Evolutionary conservation across 2,329 filamentous ascomycete genomes (phyloP).

Genomic region (Sporothrix phasma): DNA sequence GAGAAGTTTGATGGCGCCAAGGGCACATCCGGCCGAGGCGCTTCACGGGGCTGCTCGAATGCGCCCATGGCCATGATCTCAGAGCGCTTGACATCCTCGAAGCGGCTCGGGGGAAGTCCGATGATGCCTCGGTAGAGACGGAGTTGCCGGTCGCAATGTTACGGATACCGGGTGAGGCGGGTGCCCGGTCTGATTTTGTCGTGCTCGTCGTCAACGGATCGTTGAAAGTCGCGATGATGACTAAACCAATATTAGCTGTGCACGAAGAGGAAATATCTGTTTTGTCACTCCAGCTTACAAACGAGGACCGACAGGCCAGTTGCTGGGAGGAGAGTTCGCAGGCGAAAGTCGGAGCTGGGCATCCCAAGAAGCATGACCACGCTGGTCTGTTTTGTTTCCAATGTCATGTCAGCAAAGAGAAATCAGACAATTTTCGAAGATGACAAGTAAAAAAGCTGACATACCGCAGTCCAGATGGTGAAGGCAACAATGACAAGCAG

Average conservation of each 20-base stretch:
- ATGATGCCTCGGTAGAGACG: constrained; percentile 33
- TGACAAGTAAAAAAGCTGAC: neutral
- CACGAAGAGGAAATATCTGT: too few species aligned
- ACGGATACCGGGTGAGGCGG: constrained; percentile 31
- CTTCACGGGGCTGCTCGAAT: constrained; percentile 28
- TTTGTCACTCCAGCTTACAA: constrained; percentile 28
- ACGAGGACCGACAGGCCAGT: constrained; percentile 40
- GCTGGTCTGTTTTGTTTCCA: constrained; percentile 35
- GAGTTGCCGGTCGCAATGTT: constrained; percentile 30
- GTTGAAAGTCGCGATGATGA: constrained; percentile 32
- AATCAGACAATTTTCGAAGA: neutral
- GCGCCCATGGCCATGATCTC: constrained; percentile 27
- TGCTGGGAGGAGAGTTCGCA: constrained; percentile 42
- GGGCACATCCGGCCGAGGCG: constrained; percentile 15
- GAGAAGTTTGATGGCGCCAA: constrained; percentile 27
- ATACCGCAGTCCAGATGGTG: constrained; percentile 44
- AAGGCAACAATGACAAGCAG: constrained; percentile 35
- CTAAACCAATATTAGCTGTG: constrained; percentile 20
- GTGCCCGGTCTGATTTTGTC: constrained; percentile 24
- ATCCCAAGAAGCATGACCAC: constrained; percentile 42
- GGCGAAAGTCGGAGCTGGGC: constrained; percentile 31
- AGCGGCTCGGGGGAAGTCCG: constrained; percentile 35
- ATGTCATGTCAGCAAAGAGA: constrained; percentile 12
- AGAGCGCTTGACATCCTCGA: constrained; percentile 39
- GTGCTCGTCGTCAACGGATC: constrained; percentile 26